Conservation (phyloP, 345 rosid species). For the Gossypium raimondii region DNA sequence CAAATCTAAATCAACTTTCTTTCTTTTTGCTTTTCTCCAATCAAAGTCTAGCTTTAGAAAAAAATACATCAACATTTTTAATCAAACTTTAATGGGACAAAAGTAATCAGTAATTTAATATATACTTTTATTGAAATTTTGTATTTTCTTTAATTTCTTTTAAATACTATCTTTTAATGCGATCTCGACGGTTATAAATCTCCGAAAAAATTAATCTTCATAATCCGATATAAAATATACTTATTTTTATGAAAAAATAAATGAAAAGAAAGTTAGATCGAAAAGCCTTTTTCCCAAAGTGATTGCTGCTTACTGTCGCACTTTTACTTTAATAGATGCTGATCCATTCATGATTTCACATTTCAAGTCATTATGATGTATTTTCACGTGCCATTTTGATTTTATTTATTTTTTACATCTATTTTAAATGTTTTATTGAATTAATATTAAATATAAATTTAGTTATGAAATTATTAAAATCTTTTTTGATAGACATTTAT, state of each 20-base stretch:
- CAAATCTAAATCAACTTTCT: background rate
- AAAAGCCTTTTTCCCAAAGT: background rate
- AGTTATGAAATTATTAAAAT: too few species aligned
- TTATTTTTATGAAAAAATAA: too few species aligned
- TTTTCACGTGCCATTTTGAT: too few species aligned
- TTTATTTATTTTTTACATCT: too few species aligned
- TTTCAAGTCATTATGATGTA: too few species aligned
- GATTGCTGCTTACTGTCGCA: background rate
- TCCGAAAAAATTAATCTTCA: too few species aligned
- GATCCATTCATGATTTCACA: background rate
- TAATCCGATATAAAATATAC: too few species aligned
- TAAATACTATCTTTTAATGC: too few species aligned
- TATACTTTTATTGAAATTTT: background rate
- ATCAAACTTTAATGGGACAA: background rate
- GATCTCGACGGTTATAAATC: too few species aligned
- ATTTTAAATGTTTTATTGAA: too few species aligned
- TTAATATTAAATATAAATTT: too few species aligned
- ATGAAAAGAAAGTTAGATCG: background rate
- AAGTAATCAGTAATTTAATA: background rate
- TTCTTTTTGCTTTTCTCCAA: background rate
- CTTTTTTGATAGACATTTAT: accelerated
- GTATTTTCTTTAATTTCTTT: too few species aligned
- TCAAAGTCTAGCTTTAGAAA: background rate
- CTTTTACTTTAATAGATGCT: background rate
- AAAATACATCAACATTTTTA: background rate